phyloP scores from a whole-genome alignment of 306 rosid species.

The Cucurbita ficifolia region DNA sequence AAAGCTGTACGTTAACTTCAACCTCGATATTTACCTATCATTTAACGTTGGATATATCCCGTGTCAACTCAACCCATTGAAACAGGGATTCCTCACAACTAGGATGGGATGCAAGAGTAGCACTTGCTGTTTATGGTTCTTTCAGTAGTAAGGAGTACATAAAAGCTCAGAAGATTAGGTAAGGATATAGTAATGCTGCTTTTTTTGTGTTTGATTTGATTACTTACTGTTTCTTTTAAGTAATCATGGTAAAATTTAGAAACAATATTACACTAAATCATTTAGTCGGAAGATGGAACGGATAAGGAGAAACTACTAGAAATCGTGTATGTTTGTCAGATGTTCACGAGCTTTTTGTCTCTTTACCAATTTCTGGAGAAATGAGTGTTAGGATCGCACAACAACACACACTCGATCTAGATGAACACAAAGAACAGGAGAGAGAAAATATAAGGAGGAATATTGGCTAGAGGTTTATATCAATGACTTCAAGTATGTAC shows the following conservation, averaged over 20 bases:
- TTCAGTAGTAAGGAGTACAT: slow-evolving; percentile 73
- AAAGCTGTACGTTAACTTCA: slow-evolving; percentile 32
- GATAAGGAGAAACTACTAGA: too few species aligned
- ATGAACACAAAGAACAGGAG: too few species aligned
- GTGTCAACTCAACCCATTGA: slow-evolving; percentile 9
- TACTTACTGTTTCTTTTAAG: not conserved
- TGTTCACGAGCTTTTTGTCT: too few species aligned
- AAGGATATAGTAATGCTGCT: not conserved
- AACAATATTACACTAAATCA: not conserved
- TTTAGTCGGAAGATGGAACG: too few species aligned
- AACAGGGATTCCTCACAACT: slow-evolving; percentile 46
- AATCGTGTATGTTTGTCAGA: too few species aligned
- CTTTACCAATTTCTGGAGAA: too few species aligned
- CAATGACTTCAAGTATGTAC: too few species aligned
- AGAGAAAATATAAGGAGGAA: too few species aligned
- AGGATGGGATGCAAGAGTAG: slow-evolving; percentile 94
- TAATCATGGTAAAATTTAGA: not conserved
- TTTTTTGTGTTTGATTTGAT: not conserved
- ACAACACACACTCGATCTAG: too few species aligned
- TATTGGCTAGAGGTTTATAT: too few species aligned
- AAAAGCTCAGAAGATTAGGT: slow-evolving; percentile 86
- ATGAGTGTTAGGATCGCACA: too few species aligned
- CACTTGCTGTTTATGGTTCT: slow-evolving; percentile 57
- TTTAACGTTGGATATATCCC: slow-evolving; percentile 2
- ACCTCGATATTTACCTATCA: slow-evolving; percentile 5